Evolutionary conservation across 768 basidiomycete species (phyloP).

Genomic region (Termitomyces sp.): DNA sequence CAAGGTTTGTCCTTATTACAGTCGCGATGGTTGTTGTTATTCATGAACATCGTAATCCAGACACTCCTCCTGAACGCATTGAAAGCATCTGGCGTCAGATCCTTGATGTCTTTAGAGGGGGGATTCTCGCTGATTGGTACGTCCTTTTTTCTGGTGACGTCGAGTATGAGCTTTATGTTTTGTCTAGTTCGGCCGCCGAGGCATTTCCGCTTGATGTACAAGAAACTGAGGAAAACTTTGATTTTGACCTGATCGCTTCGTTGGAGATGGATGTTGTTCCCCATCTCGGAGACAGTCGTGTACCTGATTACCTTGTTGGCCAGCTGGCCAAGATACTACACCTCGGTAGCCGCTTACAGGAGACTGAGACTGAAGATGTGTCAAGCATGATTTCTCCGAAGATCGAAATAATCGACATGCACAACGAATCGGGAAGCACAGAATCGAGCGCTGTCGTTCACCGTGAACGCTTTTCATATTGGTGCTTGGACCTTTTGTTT

Average conservation of each 20-base stretch:
- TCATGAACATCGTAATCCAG: constrained; percentile 23
- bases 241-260: constrained; percentile 70
- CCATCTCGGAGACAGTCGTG: constrained; percentile 57
- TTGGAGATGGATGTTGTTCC: constrained; percentile 81
- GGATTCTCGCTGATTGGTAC: constrained; percentile 81
- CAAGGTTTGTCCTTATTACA: constrained; percentile 31
- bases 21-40: background rate
- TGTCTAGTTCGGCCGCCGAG: constrained; percentile 50
- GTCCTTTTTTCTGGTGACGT: background rate
- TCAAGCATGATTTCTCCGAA: constrained; percentile 9
- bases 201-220: constrained; percentile 58
- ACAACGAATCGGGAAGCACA: constrained; percentile 53
- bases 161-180: background rate
- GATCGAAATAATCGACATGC: constrained; percentile 33
- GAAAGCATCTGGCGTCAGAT: constrained; percentile 86
- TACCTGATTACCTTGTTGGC: constrained; percentile 67
- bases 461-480: constrained; percentile 85
- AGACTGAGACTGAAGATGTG: constrained; percentile 13
- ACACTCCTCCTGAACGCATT: constrained; percentile 54
- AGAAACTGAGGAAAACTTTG: constrained; percentile 80
- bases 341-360: constrained; percentile 64
- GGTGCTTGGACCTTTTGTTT: constrained; percentile 89
- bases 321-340: constrained; percentile 69
- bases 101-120: constrained; percentile 76
- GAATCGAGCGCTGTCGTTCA: constrained; percentile 51